phyloP scores from a whole-genome alignment of 2,329 filamentous ascomycete genomes.

The Diaporthe ampelina region DNA sequence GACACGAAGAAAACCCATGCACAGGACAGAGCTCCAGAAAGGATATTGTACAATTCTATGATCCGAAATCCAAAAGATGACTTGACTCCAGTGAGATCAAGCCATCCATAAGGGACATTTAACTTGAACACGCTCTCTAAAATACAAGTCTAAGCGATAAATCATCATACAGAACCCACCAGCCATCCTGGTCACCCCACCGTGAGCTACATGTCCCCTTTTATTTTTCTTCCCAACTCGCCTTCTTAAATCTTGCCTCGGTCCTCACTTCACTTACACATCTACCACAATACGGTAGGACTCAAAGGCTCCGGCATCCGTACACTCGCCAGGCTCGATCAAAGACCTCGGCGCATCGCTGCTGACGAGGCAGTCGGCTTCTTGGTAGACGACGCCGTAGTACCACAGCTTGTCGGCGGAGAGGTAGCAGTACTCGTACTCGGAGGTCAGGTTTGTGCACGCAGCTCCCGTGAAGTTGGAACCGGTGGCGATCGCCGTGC shows the following conservation, averaged over 20 bases:
- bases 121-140: not conserved
- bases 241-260: not conserved
- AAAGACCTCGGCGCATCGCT: not conserved
- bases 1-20: not conserved
- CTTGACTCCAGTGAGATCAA: not conserved
- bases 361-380: not conserved
- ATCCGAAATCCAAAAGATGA: not conserved
- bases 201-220: not conserved
- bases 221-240: too few relatives aligned
- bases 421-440: slow-evolving; percentile 38
- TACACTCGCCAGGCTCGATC: slow-evolving; percentile 26
- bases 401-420: slow-evolving; percentile 23
- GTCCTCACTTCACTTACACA: not conserved
- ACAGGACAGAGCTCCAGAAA: not conserved
- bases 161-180: not conserved
- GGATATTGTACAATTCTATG: not conserved
- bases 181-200: not conserved
- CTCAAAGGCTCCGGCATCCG: slow-evolving; percentile 17
- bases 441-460: slow-evolving; percentile 31
- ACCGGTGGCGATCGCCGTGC: slow-evolving; percentile 18
- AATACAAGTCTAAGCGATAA: not conserved
- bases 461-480: slow-evolving; percentile 25
- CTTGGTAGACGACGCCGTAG: slow-evolving; percentile 33
- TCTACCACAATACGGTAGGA: slow-evolving; percentile 32
- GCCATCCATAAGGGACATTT: too few relatives aligned